Percentiles rank a stretch among this genome's conserved stretches.
These are phyloP conservation scores for Lodderomyces parapsilosis DNA, from an alignment of 1,139 yeast genomes.

Conservation along the genomic window DNA sequence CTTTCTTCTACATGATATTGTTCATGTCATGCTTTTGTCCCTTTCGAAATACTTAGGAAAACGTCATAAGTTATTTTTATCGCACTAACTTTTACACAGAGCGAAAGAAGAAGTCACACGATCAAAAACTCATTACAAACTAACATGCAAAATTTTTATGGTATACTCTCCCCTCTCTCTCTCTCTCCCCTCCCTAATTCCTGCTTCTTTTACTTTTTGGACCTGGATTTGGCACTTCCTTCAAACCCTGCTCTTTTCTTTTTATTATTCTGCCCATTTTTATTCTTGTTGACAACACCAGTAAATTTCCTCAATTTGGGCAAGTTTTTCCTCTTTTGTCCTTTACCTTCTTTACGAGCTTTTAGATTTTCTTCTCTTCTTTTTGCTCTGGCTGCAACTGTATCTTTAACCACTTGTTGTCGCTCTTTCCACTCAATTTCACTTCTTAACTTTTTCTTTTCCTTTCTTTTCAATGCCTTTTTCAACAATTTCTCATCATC, in stretches of 20 bases:
- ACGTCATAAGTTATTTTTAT: neutral
- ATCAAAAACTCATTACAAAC: neutral
- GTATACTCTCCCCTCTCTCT: neutral
- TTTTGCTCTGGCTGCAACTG: conserved; percentile 71
- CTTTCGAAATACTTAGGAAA: too few relatives aligned
- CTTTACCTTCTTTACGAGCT: conserved; percentile 78
- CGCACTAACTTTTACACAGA: neutral
- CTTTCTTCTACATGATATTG: too few relatives aligned
- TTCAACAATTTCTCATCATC: conserved; percentile 88
- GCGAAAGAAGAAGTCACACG: neutral
- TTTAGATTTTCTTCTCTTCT: conserved; percentile 89
- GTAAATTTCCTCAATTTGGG: conserved; percentile 68
- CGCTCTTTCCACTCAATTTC: conserved; percentile 88
- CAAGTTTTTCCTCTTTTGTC: conserved; percentile 61
- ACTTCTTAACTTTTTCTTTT: conserved; percentile 74
- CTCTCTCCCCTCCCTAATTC: too few relatives aligned
- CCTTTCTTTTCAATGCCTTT: conserved; percentile 82
- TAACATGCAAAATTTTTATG: too few relatives aligned
- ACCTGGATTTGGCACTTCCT: conserved; percentile 47
- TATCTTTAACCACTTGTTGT: conserved; percentile 71
- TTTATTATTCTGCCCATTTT: conserved; percentile 13
- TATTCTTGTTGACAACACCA: conserved; percentile 43
- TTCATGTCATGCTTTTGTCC: too few relatives aligned
- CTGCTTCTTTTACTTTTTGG: conserved; percentile 25
- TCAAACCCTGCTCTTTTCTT: conserved; percentile 62